phyloP scores from a whole-genome alignment of 73 alveolate species.

The Effrenium voratum region DNA sequence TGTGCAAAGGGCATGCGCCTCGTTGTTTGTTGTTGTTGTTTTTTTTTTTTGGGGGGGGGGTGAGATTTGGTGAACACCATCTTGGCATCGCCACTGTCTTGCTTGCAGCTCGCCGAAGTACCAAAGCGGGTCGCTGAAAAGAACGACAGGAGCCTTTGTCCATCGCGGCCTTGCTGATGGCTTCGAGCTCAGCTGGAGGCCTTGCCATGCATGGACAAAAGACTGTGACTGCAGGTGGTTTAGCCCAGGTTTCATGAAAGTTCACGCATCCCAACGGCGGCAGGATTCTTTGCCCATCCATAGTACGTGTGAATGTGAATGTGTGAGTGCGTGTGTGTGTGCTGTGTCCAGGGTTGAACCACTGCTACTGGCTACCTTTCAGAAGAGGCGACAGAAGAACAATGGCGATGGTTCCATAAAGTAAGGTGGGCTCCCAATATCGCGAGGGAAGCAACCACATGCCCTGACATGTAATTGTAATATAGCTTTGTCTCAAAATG shows the following conservation, averaged over 20 bases:
- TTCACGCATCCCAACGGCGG: no score
- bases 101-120: not conserved
- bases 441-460: no score
- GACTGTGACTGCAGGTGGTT: not conserved
- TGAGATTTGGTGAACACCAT: not conserved
- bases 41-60: not conserved
- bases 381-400: not conserved
- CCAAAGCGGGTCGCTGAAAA: not conserved
- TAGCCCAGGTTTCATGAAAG: not conserved
- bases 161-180: constrained; percentile 74
- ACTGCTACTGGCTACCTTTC: not conserved
- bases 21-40: not conserved
- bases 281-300: no score
- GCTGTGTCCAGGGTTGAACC: no score
- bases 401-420: no score
- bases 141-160: constrained; percentile 40
- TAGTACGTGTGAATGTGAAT: no score
- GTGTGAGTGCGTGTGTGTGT: not conserved
- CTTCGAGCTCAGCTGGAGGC: not conserved
- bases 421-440: no score
- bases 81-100: not conserved
- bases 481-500: no score
- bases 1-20: not conserved
- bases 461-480: no score
- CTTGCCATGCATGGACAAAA: not conserved